Conservation (phyloP, 2,329 filamentous ascomycete species). For the Ceratocystis smalleyi region DNA sequence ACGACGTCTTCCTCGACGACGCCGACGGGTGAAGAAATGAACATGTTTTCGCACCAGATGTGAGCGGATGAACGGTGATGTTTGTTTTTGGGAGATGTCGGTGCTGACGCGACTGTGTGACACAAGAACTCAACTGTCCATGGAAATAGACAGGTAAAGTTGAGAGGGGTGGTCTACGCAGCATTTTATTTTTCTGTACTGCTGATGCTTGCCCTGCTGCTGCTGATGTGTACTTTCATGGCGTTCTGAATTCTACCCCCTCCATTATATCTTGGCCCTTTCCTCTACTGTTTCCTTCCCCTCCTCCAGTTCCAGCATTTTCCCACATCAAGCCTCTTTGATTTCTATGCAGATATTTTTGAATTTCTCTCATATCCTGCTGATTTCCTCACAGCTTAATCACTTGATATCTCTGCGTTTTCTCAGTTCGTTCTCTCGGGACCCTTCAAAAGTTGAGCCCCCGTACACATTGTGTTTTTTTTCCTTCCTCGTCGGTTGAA, state of each 20-base stretch:
- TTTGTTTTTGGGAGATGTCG: background rate
- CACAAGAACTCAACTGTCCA: too few relatives aligned
- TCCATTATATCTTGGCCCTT: background rate
- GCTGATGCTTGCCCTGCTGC: background rate
- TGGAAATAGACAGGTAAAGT: too few relatives aligned
- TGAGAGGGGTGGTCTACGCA: too few relatives aligned
- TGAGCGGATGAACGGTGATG: constrained; percentile 34
- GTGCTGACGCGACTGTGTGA: background rate
- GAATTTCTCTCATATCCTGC: background rate
- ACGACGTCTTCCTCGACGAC: constrained; percentile 14
- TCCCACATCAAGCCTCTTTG: background rate
- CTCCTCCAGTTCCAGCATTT: constrained; percentile 5
- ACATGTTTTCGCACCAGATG: constrained; percentile 89
- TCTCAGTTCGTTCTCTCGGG: constrained; percentile 3
- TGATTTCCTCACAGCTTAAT: background rate
- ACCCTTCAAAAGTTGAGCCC: constrained; percentile 14
- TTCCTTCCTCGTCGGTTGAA: constrained; percentile 18
- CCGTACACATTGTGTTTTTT: constrained; percentile 16
- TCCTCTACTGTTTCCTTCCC: too few relatives aligned
- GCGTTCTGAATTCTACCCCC: background rate
- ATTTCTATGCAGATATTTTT: background rate
- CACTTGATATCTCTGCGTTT: background rate
- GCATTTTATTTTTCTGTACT: too few relatives aligned
- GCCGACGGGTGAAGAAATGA: constrained; percentile 59
- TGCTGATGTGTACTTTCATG: background rate